These are phyloP conservation scores for Phytophthora hybrid DNA, from an alignment of 352 stramenopile genomes.

Conservation along the genomic window DNA sequence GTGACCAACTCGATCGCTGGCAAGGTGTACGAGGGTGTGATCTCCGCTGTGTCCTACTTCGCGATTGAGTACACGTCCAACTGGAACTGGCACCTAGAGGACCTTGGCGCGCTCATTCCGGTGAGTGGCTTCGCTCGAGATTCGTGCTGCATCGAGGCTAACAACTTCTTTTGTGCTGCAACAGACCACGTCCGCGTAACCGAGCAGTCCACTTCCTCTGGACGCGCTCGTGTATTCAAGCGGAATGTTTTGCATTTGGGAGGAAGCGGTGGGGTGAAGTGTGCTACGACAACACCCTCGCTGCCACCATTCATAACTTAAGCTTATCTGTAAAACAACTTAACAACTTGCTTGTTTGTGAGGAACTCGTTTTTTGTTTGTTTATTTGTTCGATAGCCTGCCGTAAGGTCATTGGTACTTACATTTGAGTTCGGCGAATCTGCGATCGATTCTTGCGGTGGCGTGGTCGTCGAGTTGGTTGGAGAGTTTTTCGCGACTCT, in stretches of 20 bases:
- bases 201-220: neutral
- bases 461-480: too few species aligned
- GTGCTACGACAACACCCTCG: neutral
- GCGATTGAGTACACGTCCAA: slow-evolving; percentile 40
- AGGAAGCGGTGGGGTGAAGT: neutral
- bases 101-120: slow-evolving; percentile 33
- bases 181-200: neutral
- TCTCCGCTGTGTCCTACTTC: slow-evolving; percentile 36
- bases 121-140: neutral
- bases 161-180: neutral
- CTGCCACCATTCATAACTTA: slow-evolving; percentile 4
- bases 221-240: neutral
- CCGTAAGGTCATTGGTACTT: too few species aligned
- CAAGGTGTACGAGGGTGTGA: slow-evolving; percentile 34
- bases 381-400: neutral
- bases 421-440: too few species aligned
- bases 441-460: too few species aligned
- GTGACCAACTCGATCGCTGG: slow-evolving; percentile 24
- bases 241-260: neutral
- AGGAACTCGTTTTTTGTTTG: neutral
- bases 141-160: neutral
- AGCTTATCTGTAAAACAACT: neutral
- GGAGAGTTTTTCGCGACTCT: too few species aligned
- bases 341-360: neutral
- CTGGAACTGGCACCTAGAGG: slow-evolving; percentile 40